Evolutionary conservation across 2,329 filamentous ascomycete species (phyloP).

Genomic region (Dryadomyces quercivorus): DNA sequence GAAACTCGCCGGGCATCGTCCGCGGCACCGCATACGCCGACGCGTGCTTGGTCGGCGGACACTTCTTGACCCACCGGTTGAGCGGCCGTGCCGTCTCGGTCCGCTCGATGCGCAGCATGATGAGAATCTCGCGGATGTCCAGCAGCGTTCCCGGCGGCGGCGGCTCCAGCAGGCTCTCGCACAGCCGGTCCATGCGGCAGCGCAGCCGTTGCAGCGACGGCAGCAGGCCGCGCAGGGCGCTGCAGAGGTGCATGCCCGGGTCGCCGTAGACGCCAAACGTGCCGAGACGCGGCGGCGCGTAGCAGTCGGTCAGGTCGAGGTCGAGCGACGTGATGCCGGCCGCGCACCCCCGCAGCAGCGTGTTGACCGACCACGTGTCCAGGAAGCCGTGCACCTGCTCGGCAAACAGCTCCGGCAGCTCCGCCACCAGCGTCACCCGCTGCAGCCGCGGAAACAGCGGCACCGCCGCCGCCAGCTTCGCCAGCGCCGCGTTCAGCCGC

Average conservation of each 20-base stretch:
- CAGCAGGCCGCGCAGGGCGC: neutral
- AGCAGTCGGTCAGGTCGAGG: neutral
- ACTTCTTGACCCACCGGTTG: neutral
- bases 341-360: neutral
- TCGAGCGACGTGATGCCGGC: neutral
- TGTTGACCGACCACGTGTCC: neutral
- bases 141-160: neutral
- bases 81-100: neutral
- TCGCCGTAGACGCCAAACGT: neutral
- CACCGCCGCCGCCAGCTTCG: neutral
- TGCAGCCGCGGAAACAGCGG: neutral
- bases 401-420: neutral
- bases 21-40: too few relatives aligned
- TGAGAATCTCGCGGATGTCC: neutral
- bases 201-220: neutral
- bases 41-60: neutral
- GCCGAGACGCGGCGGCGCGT: neutral
- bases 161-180: neutral
- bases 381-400: neutral
- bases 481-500: neutral
- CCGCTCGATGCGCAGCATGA: neutral
- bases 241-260: neutral
- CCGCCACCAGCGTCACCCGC: neutral
- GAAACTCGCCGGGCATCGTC: neutral
- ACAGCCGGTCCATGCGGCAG: neutral